Evolutionary conservation across 129 eudicot genomes (phyloP).

Genomic region (Arctium minus): DNA sequence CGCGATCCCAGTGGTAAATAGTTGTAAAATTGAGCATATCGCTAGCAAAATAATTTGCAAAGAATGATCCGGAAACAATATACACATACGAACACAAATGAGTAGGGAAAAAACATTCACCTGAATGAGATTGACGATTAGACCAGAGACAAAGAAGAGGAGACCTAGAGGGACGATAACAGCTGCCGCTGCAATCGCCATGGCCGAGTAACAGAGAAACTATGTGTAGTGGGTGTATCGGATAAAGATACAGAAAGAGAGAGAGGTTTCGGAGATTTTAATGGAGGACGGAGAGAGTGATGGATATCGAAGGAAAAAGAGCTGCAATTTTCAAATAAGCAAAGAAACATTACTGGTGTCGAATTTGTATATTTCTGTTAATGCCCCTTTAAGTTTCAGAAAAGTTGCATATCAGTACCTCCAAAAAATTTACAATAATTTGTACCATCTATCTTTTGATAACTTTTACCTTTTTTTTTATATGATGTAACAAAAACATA

Average conservation of each 20-base stretch:
- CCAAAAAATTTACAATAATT: background rate
- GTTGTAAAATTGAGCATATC: slow-evolving; percentile 2
- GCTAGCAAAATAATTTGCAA: background rate
- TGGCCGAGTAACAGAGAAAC: slow-evolving; percentile 13
- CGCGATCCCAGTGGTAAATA: slow-evolving; percentile 15
- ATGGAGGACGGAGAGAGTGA: slow-evolving; percentile 23
- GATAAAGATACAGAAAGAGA: background rate
- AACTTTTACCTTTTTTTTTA: background rate
- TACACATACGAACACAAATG: background rate
- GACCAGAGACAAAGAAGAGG: slow-evolving; percentile 78
- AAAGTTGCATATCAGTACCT: background rate
- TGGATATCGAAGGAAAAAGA: slow-evolving; percentile 2
- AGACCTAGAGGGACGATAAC: slow-evolving; percentile 80
- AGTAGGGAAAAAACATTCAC: slow-evolving; percentile 30
- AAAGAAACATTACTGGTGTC: background rate
- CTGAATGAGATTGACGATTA: slow-evolving; percentile 79
- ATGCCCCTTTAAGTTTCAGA: slow-evolving; percentile 1
- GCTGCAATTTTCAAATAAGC: slow-evolving; percentile 18
- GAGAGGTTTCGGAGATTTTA: slow-evolving; percentile 24
- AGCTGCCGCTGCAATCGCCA: slow-evolving; percentile 85
- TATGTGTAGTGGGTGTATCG: background rate
- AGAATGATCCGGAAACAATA: background rate
- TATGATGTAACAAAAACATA: no score
- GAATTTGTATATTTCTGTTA: background rate
- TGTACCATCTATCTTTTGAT: background rate